Evolutionary conservation across 768 basidiomycete genomes (phyloP).

Genomic region (Favolaschia claudopus): DNA sequence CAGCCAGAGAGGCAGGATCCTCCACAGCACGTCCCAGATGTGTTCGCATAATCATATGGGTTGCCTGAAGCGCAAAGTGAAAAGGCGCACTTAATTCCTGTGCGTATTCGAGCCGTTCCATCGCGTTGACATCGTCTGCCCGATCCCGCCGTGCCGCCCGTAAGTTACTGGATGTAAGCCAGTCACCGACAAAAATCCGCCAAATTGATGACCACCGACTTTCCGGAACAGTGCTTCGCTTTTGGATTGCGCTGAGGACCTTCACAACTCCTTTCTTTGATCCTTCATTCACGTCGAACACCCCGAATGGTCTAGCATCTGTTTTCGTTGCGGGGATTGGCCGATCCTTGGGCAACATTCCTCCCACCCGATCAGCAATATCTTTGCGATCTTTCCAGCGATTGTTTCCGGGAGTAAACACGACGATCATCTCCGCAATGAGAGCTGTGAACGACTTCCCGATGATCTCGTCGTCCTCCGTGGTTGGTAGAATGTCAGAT

Average conservation of each 20-base stretch:
- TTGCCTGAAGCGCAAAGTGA: constrained; percentile 35
- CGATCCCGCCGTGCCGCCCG: constrained; percentile 31
- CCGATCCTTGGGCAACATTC: constrained; percentile 28
- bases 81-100: constrained; percentile 33
- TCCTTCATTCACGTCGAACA: constrained; percentile 40
- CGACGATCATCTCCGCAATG: constrained; percentile 17
- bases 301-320: constrained; percentile 34
- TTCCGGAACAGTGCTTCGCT: constrained; percentile 25
- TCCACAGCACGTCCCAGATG: constrained; percentile 32
- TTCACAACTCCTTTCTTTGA: constrained; percentile 37
- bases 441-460: constrained; percentile 11
- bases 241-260: constrained; percentile 30
- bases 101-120: constrained; percentile 33
- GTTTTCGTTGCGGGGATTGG: constrained; percentile 31
- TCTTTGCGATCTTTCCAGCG: constrained; percentile 17
- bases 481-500: constrained; percentile 28
- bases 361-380: constrained; percentile 7
- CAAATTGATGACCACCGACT: constrained; percentile 30
- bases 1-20: constrained; percentile 34
- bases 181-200: constrained; percentile 37
- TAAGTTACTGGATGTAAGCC: constrained; percentile 36
- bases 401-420: constrained; percentile 21
- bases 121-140: constrained; percentile 28
- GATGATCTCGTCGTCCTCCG: constrained; percentile 27
- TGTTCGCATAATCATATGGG: constrained; percentile 31